A percentile compares a stretch with the other conserved stretches of the same genome.
phyloP scores from a whole-genome alignment of 2,329 filamentous ascomycete genomes.

The Monilinia aucupariae region DNA sequence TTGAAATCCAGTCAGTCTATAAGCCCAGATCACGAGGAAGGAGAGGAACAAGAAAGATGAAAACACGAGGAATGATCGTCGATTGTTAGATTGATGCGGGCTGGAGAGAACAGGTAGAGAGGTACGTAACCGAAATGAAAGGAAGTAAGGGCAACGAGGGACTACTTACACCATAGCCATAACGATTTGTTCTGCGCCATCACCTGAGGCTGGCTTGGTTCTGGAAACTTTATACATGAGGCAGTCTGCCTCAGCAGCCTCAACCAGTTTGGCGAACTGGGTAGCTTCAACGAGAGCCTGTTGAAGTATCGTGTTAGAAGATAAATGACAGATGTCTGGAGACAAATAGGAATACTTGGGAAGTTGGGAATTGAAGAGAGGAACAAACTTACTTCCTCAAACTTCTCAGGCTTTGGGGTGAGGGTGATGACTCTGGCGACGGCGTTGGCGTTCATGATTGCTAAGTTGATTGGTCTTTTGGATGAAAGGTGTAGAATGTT shows the following conservation, averaged over 20 bases:
- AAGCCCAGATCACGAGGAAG: no score
- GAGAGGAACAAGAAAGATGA: no score
- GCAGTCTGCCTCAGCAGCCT: neutral
- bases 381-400: neutral
- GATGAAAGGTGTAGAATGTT: neutral
- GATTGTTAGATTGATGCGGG: neutral
- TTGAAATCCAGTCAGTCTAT: neutral
- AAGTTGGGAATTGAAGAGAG: neutral
- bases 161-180: slow-evolving; percentile 4
- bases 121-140: neutral
- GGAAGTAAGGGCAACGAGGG: neutral
- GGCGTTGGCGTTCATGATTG: neutral
- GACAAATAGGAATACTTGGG: neutral
- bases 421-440: neutral
- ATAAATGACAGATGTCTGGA: neutral
- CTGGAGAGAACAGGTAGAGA: neutral
- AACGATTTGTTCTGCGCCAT: slow-evolving; percentile 8
- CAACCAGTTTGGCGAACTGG: neutral
- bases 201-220: neutral
- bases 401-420: slow-evolving; percentile 5
- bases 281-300: neutral
- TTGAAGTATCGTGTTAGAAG: neutral
- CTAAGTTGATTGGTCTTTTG: neutral
- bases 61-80: neutral
- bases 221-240: slow-evolving; percentile 6